Evolutionary conservation across 352 stramenopile genomes (phyloP).

Genomic region (Blastocystis sp.): DNA sequence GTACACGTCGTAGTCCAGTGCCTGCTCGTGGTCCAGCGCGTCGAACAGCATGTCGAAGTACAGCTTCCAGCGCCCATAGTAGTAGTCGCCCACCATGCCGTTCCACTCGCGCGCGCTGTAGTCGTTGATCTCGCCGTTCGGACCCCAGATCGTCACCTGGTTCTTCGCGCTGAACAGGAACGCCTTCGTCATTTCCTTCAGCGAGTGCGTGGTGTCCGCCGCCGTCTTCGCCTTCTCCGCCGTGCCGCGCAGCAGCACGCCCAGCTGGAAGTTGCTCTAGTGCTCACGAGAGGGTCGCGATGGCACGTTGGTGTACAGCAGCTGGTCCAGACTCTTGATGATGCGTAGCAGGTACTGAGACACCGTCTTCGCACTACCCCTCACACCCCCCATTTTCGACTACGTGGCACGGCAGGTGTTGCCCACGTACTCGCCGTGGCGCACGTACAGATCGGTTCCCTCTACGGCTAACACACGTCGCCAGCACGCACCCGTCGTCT

Average conservation of each 20-base stretch:
- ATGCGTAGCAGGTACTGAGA: not conserved
- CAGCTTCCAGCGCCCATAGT: not conserved
- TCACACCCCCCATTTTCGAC: not conserved
- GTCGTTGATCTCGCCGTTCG: slow-evolving; percentile 10
- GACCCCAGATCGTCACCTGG: not conserved
- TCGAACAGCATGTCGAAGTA: not conserved
- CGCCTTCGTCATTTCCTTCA: not conserved
- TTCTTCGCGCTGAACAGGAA: slow-evolving; percentile 13
- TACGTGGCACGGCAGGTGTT: not conserved
- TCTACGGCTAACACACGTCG: not conserved
- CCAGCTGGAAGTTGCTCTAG: slow-evolving; percentile 15
- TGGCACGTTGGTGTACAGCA: not conserved
- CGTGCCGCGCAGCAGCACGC: not conserved
- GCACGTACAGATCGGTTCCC: not conserved
- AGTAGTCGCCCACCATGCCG: slow-evolving; percentile 5
- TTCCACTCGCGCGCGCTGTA: slow-evolving; percentile 5
- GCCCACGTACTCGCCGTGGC: not conserved
- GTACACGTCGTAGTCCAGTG: not conserved
- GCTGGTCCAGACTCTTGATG: not conserved
- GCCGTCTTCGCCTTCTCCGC: not conserved
- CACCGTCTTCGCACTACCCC: not conserved
- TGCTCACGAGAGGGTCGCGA: not conserved
- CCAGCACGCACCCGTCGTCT: not conserved
- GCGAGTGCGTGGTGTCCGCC: not conserved
- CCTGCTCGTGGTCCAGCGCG: not conserved